These are phyloP conservation scores for Aspergillus ostianus DNA, from an alignment of 495 filamentous ascomycete species.

Conservation along the genomic window DNA sequence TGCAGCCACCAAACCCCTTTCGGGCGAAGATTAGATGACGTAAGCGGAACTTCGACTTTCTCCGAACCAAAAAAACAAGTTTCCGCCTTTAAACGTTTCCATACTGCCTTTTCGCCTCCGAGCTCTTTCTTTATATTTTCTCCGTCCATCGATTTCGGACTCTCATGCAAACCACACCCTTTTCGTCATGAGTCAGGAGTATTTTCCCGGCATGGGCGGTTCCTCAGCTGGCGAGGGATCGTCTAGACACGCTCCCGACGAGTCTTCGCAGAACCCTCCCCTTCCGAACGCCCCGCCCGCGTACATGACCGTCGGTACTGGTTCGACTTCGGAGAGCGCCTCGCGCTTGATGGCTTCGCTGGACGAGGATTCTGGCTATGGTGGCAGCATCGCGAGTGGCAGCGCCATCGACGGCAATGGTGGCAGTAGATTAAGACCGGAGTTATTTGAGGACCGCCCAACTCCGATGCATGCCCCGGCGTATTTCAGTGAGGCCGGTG, in stretches of 20 bases:
- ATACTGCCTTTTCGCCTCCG: neutral
- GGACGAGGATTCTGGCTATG: slow-evolving; percentile 89
- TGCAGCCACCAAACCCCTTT: neutral
- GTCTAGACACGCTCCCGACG: slow-evolving; percentile 33
- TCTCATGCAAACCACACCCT: slow-evolving; percentile 15
- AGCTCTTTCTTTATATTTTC: neutral
- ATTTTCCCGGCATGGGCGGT: slow-evolving; percentile 50
- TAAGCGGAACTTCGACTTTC: slow-evolving; percentile 11
- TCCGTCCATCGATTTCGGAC: slow-evolving; percentile 5
- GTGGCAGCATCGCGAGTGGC: slow-evolving; percentile 64
- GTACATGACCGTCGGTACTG: slow-evolving; percentile 87
- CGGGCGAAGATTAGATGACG: neutral
- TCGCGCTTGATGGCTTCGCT: slow-evolving; percentile 65
- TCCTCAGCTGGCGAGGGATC: slow-evolving; percentile 39
- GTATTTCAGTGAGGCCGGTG: slow-evolving; percentile 44
- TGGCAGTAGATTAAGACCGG: slow-evolving; percentile 51
- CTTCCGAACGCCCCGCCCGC: slow-evolving; percentile 47
- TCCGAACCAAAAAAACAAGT: slow-evolving; percentile 1
- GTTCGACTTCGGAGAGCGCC: slow-evolving; percentile 73
- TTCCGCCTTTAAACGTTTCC: slow-evolving; percentile 4
- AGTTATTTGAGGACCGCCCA: slow-evolving; percentile 64
- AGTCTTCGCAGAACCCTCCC: slow-evolving; percentile 30
- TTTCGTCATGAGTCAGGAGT: slow-evolving; percentile 71
- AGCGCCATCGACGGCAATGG: slow-evolving; percentile 47
- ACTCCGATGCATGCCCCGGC: slow-evolving; percentile 58